Evolutionary conservation across 169 alveolate genomes (phyloP).

Genomic region (Cryptosporidium meleagridis): DNA sequence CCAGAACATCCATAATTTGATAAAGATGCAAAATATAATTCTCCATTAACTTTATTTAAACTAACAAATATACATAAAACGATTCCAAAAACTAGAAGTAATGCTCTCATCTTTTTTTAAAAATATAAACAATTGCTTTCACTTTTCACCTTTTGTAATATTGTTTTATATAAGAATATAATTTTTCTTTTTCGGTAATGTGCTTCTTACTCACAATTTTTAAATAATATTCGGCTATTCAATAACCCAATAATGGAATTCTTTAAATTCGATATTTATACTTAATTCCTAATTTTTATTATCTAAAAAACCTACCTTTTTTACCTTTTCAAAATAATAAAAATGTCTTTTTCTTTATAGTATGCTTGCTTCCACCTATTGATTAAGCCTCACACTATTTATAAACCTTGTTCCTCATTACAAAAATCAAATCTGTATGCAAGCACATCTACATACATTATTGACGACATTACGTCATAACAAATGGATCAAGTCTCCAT

Average conservation of each 20-base stretch:
- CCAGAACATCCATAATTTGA: slow-evolving; percentile 72
- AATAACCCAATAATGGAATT: slow-evolving; percentile 9
- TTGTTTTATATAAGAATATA: not conserved
- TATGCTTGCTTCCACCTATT: slow-evolving; percentile 2
- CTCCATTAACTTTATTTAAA: slow-evolving; percentile 24
- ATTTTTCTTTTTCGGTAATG: slow-evolving; percentile 19
- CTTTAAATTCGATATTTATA: slow-evolving; percentile 13
- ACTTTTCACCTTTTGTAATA: not conserved
- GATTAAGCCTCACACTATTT: slow-evolving; percentile 42
- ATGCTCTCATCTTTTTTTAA: slow-evolving; percentile 10
- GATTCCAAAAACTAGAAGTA: slow-evolving; percentile 25
- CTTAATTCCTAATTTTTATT: slow-evolving; percentile 13
- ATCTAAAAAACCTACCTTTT: slow-evolving; percentile 27
- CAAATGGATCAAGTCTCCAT: slow-evolving; percentile 74
- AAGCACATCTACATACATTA: slow-evolving; percentile 75
- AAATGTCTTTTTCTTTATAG: not conserved
- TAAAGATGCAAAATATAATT: slow-evolving; percentile 71
- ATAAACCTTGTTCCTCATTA: slow-evolving; percentile 39
- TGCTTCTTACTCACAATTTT: not conserved
- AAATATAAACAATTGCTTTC: not conserved
- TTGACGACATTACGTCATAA: slow-evolving; percentile 67
- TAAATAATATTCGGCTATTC: not conserved
- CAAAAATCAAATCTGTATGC: slow-evolving; percentile 56
- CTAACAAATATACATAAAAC: slow-evolving; percentile 8
- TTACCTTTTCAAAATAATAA: slow-evolving; percentile 17